phyloP scores from a whole-genome alignment of 2,329 filamentous ascomycete genomes.

The Aplosporella prunicola region DNA sequence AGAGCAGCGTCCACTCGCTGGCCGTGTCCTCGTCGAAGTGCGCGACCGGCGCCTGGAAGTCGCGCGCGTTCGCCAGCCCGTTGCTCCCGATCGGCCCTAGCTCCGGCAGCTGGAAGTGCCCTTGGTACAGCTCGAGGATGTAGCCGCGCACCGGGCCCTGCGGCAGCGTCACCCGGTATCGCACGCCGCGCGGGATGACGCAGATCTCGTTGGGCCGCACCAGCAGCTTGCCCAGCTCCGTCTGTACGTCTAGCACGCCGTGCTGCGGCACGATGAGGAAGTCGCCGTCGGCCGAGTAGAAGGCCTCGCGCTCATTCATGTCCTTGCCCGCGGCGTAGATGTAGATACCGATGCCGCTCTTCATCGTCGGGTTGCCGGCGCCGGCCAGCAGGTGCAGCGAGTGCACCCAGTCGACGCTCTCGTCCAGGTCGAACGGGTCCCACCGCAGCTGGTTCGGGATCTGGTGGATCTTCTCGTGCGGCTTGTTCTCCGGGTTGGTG shows the following conservation, averaged over 20 bases:
- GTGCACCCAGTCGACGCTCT: slow-evolving; percentile 59
- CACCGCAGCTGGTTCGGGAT: slow-evolving; percentile 76
- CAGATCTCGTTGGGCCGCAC: slow-evolving; percentile 60
- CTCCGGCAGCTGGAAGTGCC: slow-evolving; percentile 56
- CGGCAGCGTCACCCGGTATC: slow-evolving; percentile 52
- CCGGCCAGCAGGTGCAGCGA: slow-evolving; percentile 65
- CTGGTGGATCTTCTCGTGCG: slow-evolving; percentile 54
- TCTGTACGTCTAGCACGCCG: slow-evolving; percentile 57
- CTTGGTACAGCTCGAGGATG: slow-evolving; percentile 57
- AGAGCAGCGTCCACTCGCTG: slow-evolving; percentile 48
- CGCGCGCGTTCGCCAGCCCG: slow-evolving; percentile 54
- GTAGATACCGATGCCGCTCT: slow-evolving; percentile 69
- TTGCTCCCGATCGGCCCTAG: slow-evolving; percentile 58
- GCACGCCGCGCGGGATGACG: slow-evolving; percentile 56
- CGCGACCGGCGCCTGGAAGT: slow-evolving; percentile 56
- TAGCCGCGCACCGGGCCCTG: slow-evolving; percentile 55
- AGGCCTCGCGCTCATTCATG: slow-evolving; percentile 66
- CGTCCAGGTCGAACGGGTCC: slow-evolving; percentile 67
- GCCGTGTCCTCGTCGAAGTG: slow-evolving; percentile 47
- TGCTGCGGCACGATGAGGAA: slow-evolving; percentile 57
- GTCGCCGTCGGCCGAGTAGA: slow-evolving; percentile 72
- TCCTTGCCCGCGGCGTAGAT: slow-evolving; percentile 70
- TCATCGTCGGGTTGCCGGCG: slow-evolving; percentile 68
- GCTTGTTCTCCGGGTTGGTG: slow-evolving; percentile 40
- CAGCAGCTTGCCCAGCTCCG: slow-evolving; percentile 54